A percentile compares a stretch with the other conserved stretches of the same genome.
Conservation (phyloP, 306 rosid genomes). For the Mimosa pudica region DNA sequence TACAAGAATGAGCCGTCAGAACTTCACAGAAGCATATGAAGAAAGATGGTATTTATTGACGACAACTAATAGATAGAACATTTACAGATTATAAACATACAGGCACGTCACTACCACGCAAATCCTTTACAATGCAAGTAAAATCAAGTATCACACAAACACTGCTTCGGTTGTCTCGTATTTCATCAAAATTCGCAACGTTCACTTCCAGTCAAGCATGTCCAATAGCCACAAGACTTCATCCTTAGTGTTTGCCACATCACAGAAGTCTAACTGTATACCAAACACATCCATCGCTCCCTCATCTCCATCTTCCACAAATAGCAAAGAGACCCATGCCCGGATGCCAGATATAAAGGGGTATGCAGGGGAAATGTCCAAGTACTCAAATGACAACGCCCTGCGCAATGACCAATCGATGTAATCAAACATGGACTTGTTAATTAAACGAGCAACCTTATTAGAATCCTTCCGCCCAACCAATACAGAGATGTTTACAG, state of each 20-base stretch:
- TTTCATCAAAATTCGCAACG: slow-evolving; percentile 27
- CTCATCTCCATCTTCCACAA: slow-evolving; percentile 72
- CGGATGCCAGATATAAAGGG: slow-evolving; percentile 78
- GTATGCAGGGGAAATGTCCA: slow-evolving; percentile 74
- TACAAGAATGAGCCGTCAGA: not conserved
- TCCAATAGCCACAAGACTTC: slow-evolving; percentile 90
- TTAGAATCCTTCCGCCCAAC: slow-evolving; percentile 82
- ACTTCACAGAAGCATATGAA: not conserved
- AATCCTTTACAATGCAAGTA: slow-evolving; percentile 16
- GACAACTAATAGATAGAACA: slow-evolving; percentile 14
- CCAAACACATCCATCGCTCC: slow-evolving; percentile 79
- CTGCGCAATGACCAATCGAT: slow-evolving; percentile 69
- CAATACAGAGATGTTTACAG: slow-evolving; percentile 76
- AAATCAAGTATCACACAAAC: slow-evolving; percentile 18
- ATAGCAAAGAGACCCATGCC: slow-evolving; percentile 92
- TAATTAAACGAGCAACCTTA: slow-evolving; percentile 71
- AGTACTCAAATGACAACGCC: slow-evolving; percentile 87
- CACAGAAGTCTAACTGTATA: slow-evolving; percentile 92
- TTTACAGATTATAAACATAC: slow-evolving; percentile 25
- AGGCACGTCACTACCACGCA: slow-evolving; percentile 13
- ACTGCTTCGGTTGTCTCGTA: slow-evolving; percentile 8
- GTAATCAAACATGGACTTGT: slow-evolving; percentile 76
- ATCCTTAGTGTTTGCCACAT: slow-evolving; percentile 84
- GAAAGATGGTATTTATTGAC: slow-evolving; percentile 11
- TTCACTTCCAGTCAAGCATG: slow-evolving; percentile 97